These are phyloP conservation scores for Aegilops bicornis DNA, from an alignment of 176 grass and related monocot species.

Conservation along the genomic window DNA sequence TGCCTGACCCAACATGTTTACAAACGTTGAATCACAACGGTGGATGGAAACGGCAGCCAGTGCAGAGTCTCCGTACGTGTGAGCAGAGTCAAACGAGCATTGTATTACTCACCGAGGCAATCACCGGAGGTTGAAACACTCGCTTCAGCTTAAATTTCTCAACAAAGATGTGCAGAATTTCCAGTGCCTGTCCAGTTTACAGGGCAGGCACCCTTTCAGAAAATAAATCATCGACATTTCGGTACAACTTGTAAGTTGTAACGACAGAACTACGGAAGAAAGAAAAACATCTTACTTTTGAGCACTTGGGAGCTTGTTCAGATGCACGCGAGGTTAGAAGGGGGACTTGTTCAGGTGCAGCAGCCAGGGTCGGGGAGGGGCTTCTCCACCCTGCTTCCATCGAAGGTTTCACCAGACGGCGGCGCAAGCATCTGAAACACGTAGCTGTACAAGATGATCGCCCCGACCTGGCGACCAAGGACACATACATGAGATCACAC, in stretches of 20 bases:
- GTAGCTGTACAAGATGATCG: constrained; percentile 71
- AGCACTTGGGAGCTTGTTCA: not conserved
- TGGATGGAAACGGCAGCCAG: not conserved
- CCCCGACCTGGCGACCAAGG: constrained; percentile 48
- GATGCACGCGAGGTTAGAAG: constrained; percentile 18
- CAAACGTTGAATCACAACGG: not conserved
- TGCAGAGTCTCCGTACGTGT: not conserved
- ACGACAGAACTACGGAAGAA: not conserved
- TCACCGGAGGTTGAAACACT: constrained; percentile 49
- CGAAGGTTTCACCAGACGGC: constrained; percentile 56
- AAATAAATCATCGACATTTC: not conserved
- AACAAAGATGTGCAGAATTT: constrained; percentile 5
- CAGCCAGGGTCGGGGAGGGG: not conserved
- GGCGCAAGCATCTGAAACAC: constrained; percentile 72
- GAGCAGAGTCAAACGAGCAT: not conserved
- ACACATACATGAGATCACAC: not conserved
- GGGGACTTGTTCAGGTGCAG: constrained; percentile 36
- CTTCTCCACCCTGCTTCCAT: constrained; percentile 33
- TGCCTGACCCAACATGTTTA: not conserved
- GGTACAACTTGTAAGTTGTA: not conserved
- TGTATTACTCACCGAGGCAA: constrained; percentile 41
- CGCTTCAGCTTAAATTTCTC: constrained; percentile 46
- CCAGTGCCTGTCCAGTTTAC: constrained; percentile 34
- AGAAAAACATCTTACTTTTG: not conserved
- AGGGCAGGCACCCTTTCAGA: not conserved